phyloP scores from a whole-genome alignment of 805 yeast genomes.

The Clavispora santaluciae region DNA sequence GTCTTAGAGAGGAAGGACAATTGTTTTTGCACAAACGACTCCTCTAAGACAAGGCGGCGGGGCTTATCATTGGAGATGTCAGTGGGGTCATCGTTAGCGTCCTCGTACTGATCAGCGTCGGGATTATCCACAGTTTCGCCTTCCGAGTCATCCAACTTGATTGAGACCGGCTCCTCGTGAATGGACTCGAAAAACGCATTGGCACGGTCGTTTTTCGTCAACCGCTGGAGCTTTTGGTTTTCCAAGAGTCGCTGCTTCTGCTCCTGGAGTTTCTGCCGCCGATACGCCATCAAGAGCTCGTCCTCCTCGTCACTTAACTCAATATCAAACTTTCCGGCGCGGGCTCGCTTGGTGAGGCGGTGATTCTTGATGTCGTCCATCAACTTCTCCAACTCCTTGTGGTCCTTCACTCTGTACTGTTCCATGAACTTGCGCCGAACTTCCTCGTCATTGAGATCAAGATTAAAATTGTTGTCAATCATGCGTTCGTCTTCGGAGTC shows the following conservation, averaged over 20 bases:
- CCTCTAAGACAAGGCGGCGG: constrained; percentile 39
- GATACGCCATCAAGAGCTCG: constrained; percentile 46
- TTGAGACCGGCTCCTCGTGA: constrained; percentile 40
- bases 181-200: constrained; percentile 66
- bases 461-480: constrained; percentile 65
- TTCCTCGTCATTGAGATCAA: constrained; percentile 53
- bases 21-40: constrained; percentile 52
- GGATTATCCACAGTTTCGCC: constrained; percentile 15
- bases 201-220: constrained; percentile 51
- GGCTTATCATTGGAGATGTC: constrained; percentile 16
- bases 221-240: constrained; percentile 37
- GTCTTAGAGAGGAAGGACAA: constrained; percentile 46
- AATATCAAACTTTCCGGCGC: constrained; percentile 48
- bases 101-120: constrained; percentile 7
- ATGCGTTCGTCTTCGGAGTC: constrained; percentile 74
- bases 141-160: constrained; percentile 23
- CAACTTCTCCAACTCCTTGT: constrained; percentile 58
- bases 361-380: constrained; percentile 71
- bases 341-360: constrained; percentile 55
- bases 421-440: constrained; percentile 54
- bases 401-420: constrained; percentile 59
- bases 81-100: constrained; percentile 14
- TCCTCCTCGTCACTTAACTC: constrained; percentile 77
- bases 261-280: constrained; percentile 37
- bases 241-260: constrained; percentile 48